Base-by-base conservation (phyloP, 768 basidiomycete species). In the Symmetrospora coprosmae region DNA sequence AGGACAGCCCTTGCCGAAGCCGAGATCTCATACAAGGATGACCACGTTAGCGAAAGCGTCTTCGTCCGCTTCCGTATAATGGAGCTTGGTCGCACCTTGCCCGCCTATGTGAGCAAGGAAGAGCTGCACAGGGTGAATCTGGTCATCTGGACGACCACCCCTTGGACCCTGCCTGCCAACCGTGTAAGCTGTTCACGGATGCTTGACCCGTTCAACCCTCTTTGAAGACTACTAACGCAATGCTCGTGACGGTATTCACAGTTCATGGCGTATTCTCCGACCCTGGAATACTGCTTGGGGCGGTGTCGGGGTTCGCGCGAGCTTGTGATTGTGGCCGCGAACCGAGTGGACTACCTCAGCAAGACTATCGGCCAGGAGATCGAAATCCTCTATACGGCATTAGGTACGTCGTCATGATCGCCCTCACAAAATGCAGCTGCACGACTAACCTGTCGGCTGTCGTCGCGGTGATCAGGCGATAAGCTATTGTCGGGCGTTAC, bases 101-200 rank as follows among this genome's bases (percentile, higher is more conserved):
- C 6, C 45, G n/a, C 23, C 47, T 23, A 47, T 9, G 23, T n/a
- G 9, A 9, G 11, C 23, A 14, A 47, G 14, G 21, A 47, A 11
- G 11, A 21, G 16, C 14, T 47, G 59, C 49, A 11, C 31, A 19
- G 4, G 1, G 72, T 83, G 11, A 76, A 78, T 28, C 66, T 94
- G 9, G 75, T 89, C 17, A 85, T 92, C 3, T 99, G 92, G 92
- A 97, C 92, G 2, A 97, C 92, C 2, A 97, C 92, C 0, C 87
- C 92, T 1, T 99, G 92, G 92, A 97, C 88, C 3, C 74, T 97
- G 46, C 88, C 86, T 4, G 87, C 88, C 1, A 97, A 99, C 69
- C 88, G 90, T 85, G 90, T 89, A 66, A 39, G 78, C n/a, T n/a
- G n/a, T n/a, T n/a, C n/a, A n/a, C n/a, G n/a, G n/a, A n/a, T n/a